phyloP scores from a whole-genome alignment of 2,329 filamentous ascomycete species.

The Aspergillus versicolor region DNA sequence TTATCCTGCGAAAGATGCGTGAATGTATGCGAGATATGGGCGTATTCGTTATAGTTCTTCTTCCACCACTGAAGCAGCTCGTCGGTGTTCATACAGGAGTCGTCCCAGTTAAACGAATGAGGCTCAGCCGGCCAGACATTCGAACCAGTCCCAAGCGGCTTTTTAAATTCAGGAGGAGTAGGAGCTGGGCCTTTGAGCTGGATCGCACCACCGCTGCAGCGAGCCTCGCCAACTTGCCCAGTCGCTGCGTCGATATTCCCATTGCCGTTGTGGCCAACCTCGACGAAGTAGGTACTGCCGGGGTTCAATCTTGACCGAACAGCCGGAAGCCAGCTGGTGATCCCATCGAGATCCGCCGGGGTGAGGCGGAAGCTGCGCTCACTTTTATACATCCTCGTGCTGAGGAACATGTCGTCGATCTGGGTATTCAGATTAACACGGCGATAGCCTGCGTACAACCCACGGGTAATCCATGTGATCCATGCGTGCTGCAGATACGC shows the following conservation, averaged over 20 bases:
- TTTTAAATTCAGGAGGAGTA: constrained; percentile 50
- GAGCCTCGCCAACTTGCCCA: constrained; percentile 18
- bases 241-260: constrained; percentile 47
- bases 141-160: constrained; percentile 52
- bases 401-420: constrained; percentile 63
- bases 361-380: constrained; percentile 52
- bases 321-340: constrained; percentile 45
- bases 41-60: constrained; percentile 51
- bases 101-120: constrained; percentile 49
- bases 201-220: constrained; percentile 40
- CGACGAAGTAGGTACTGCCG: constrained; percentile 54
- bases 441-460: constrained; percentile 55
- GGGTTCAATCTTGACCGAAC: constrained; percentile 48
- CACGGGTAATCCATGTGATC: constrained; percentile 62
- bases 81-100: constrained; percentile 52
- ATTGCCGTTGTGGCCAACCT: constrained; percentile 57
- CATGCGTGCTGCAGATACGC: constrained; percentile 62
- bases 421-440: constrained; percentile 57
- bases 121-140: constrained; percentile 50
- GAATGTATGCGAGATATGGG: constrained; percentile 62
- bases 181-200: constrained; percentile 47
- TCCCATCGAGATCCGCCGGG: constrained; percentile 47
- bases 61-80: constrained; percentile 55
- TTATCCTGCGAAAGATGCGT: constrained; percentile 60
- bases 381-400: constrained; percentile 52